These are phyloP conservation scores for Leccinum colubrinum DNA, from an alignment of 1,284 basidiomycete species.

Conservation along the genomic window DNA sequence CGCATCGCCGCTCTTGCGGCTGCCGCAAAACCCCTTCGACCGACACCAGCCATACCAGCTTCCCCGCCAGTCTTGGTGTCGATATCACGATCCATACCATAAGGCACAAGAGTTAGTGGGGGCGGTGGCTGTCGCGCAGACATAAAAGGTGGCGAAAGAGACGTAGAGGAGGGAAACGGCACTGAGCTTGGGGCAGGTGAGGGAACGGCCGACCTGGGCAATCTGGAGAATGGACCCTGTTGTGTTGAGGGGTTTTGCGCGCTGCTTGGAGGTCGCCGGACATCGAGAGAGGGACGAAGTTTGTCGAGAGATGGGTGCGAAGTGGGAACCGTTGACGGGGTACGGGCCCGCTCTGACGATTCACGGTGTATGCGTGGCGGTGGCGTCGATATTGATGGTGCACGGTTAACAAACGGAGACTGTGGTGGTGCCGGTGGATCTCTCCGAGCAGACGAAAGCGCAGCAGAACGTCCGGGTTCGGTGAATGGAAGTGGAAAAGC, in stretches of 20 bases:
- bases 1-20: constrained; percentile 73
- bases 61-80: constrained; percentile 77
- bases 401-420: constrained; percentile 6
- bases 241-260: constrained; percentile 7
- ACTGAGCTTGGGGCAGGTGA: constrained; percentile 5
- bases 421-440: constrained; percentile 10
- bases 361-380: constrained; percentile 12
- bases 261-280: constrained; percentile 18
- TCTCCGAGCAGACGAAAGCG: constrained; percentile 13
- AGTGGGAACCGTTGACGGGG: constrained; percentile 15
- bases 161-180: constrained; percentile 18
- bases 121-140: constrained; percentile 21
- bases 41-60: constrained; percentile 90
- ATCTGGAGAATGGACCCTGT: constrained; percentile 7
- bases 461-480: constrained; percentile 18
- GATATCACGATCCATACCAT: constrained; percentile 16
- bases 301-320: constrained; percentile 15
- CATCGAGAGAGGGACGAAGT: constrained; percentile 11
- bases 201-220: constrained; percentile 10
- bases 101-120: constrained; percentile 14
- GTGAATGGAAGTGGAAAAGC: constrained; percentile 15
- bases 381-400: constrained; percentile 13
- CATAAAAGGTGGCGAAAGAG: constrained; percentile 4
- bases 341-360: constrained; percentile 17
- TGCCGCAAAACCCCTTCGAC: constrained; percentile 80